These are phyloP conservation scores for Onygena corvina DNA, from an alignment of 2,329 filamentous ascomycete species.

Conservation along the genomic window DNA sequence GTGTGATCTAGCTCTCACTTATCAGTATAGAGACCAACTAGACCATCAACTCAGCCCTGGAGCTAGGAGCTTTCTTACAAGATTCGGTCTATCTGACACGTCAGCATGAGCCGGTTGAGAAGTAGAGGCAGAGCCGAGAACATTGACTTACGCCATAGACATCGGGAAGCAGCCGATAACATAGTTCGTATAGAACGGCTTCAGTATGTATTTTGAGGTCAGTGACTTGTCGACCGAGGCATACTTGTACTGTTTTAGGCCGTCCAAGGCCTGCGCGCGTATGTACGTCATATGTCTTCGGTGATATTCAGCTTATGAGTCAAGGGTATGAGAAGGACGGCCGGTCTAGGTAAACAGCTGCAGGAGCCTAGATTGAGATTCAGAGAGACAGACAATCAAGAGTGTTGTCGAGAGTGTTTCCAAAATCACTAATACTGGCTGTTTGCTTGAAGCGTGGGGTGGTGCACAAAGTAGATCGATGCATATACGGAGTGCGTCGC, in stretches of 20 bases:
- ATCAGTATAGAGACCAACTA: not conserved
- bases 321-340: not conserved
- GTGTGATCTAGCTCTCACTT: constrained; percentile 52
- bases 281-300: constrained; percentile 84
- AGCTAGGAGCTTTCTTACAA: constrained; percentile 24
- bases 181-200: constrained; percentile 92
- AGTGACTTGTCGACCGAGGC: constrained; percentile 81
- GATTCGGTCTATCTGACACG: constrained; percentile 40
- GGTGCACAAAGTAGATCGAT: not conserved
- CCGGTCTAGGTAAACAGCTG: no score
- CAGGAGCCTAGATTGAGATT: no score
- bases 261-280: constrained; percentile 75
- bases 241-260: constrained; percentile 92
- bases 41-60: not conserved
- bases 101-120: not conserved
- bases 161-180: constrained; percentile 92
- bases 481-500: not conserved
- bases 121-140: not conserved
- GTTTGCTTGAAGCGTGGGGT: not conserved
- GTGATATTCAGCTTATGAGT: not conserved
- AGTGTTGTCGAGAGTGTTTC: not conserved
- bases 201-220: constrained; percentile 81
- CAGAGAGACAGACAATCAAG: not conserved
- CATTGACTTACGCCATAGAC: constrained; percentile 66
- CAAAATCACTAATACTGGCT: no score